Conservation (phyloP, 352 stramenopile species). For the Phytophthora sp. region DNA sequence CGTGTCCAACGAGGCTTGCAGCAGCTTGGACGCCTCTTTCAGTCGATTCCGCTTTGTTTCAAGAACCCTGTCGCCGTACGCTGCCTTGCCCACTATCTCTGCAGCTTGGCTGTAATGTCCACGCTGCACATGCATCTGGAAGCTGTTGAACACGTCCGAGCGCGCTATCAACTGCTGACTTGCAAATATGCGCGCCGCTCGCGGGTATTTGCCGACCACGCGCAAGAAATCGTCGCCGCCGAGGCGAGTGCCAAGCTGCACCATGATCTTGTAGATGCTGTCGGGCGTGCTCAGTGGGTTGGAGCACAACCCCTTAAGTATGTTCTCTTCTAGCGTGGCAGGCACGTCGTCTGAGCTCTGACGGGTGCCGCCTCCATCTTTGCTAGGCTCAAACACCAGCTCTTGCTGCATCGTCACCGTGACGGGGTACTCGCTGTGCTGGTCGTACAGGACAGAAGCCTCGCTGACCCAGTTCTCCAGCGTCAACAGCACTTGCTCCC, state of each 20-base stretch:
- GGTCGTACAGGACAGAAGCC: conserved; percentile 43
- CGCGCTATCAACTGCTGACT: conserved; percentile 45
- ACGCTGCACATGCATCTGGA: conserved; percentile 34
- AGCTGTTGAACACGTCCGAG: conserved; percentile 34
- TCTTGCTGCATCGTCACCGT: conserved; percentile 44
- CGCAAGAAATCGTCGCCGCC: conserved; percentile 41
- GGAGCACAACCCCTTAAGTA: conserved; percentile 47
- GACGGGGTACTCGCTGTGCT: conserved; percentile 41
- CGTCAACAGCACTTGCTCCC: conserved; percentile 43
- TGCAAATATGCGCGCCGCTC: conserved; percentile 45
- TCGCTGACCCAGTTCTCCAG: conserved; percentile 63
- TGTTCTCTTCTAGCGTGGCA: conserved; percentile 48
- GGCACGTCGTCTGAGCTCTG: conserved; percentile 5
- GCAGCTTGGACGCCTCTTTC: conserved; percentile 41
- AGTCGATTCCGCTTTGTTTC: conserved; percentile 45
- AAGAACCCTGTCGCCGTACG: conserved; percentile 53
- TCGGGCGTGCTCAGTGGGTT: conserved; percentile 57
- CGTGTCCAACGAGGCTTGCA: conserved; percentile 24
- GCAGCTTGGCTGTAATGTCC: conserved; percentile 42
- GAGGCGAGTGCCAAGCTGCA: conserved; percentile 34
- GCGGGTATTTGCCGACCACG: conserved; percentile 51
- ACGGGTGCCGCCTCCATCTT: neutral
- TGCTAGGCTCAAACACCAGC: conserved; percentile 17
- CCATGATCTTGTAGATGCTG: conserved; percentile 47
- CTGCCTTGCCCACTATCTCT: conserved; percentile 44